Conservation (phyloP, 78 protist genomes). For the Paratrimastix pyriformis region DNA sequence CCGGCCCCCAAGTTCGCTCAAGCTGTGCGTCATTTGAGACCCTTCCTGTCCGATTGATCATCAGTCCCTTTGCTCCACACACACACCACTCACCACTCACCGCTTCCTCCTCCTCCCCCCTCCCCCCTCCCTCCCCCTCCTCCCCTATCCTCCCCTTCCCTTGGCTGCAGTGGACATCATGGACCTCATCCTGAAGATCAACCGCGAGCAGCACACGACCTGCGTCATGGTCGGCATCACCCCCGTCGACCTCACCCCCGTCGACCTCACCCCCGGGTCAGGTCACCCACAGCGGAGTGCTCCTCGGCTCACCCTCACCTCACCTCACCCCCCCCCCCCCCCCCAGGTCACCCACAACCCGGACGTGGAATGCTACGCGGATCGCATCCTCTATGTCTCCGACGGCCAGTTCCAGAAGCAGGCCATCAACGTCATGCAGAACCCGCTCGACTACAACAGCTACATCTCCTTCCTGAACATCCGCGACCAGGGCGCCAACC, state of each 20-base stretch:
- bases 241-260: no score
- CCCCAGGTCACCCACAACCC: constrained; percentile 74
- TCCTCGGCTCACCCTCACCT: neutral
- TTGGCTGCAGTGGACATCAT: constrained; percentile 73
- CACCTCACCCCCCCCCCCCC: neutral
- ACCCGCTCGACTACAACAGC: neutral
- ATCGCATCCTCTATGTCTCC: constrained; percentile 61
- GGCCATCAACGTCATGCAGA: constrained; percentile 6
- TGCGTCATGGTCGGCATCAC: constrained; percentile 62
- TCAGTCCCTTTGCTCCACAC: no score
- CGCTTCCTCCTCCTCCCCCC: no score
- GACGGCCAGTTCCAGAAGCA: constrained; percentile 14
- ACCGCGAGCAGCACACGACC: constrained; percentile 54
- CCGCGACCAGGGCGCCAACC: neutral
- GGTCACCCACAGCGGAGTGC: neutral
- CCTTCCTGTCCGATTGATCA: no score
- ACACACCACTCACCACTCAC: no score
- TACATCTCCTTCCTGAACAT: neutral
- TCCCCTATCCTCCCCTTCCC: no score
- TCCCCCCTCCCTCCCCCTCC: no score
- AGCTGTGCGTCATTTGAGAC: no score
- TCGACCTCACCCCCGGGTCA: neutral
- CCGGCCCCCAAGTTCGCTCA: no score
- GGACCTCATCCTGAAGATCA: constrained; percentile 72
- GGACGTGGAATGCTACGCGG: constrained; percentile 88